Base-by-base conservation (phyloP, 1,139 yeast genomes). In the Pichia sp. region DNA sequence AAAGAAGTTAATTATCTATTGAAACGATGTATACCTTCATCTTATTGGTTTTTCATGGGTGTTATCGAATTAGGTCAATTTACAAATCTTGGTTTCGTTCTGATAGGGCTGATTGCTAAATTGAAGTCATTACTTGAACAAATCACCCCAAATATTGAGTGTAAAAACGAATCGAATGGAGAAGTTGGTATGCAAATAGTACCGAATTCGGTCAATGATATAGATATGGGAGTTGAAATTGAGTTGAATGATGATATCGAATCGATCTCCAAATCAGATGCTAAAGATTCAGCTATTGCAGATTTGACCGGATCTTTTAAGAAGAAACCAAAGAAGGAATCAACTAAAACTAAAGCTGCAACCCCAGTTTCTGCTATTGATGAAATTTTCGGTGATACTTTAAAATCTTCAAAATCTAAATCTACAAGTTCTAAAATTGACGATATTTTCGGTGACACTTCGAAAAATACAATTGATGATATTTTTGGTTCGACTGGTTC, bases 1-100 rank as follows among this genome's bases (percentile, higher is more conserved):
- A 36, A 32, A 21, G 51, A 64, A 3, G 62, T 67, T 1, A 52
- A 58, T 12, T 66, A 67, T 48, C 49, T 81, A 28, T 54, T 63
- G 10, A 61, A 60, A 23, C 64, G 63, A 36, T 51, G 77, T 0
- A 58, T 77, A 5, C 73, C 70, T 3, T 60, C 62, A 30, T 75
- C 82, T 14, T 81, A 74, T 56, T 70, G 72, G 43, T 74, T 76
- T 22, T 83, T 84, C 52, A 78, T 82, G 56, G 72, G 80, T 1
- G 69, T 88, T 0, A 66, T 86, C 7, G 79, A 84, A 0, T 68
- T 83, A 45, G 95, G 91, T 0, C 95, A 88, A 55, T 88, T 80
- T 55, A 69, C 85, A 6, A 71, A 81, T 2, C 60, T 86, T 12
- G 96, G 95, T 1, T 69, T 88, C 48, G 75, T 84, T 0, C 59